These are phyloP conservation scores for Strigomonas culicis DNA, from an alignment of 208 protist genomes.

Conservation along the genomic window DNA sequence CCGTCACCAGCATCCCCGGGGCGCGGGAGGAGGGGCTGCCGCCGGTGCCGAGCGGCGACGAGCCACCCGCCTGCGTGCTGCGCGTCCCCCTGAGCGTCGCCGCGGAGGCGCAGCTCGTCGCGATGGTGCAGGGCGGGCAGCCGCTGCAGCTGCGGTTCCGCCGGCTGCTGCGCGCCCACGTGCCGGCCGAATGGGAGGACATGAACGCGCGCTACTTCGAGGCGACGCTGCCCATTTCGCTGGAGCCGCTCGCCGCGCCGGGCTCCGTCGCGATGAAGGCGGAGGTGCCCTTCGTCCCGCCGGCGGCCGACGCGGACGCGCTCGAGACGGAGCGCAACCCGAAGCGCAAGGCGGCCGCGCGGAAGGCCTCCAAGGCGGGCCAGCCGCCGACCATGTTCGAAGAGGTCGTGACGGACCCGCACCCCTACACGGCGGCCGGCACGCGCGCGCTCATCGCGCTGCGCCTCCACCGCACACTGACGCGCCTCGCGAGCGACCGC, in stretches of 20 bases:
- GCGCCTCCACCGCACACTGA: conserved; percentile 56
- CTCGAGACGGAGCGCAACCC: not conserved
- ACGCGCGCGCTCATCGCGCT: conserved; percentile 62
- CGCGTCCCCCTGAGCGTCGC: conserved; percentile 61
- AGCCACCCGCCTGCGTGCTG: conserved; percentile 61
- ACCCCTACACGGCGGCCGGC: conserved; percentile 64
- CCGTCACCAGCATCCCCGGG: not conserved
- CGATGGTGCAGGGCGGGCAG: conserved; percentile 31
- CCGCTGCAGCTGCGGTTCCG: conserved; percentile 56
- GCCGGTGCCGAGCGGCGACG: conserved; percentile 36
- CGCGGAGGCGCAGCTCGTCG: conserved; percentile 46
- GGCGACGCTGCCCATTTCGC: conserved; percentile 45
- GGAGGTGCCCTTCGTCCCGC: conserved; percentile 36
- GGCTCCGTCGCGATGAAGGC: conserved; percentile 43
- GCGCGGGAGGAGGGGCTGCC: conserved; percentile 19
- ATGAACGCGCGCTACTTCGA: conserved; percentile 65
- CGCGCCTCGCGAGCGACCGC: conserved; percentile 70
- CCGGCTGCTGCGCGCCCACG: conserved; percentile 54
- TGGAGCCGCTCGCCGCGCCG: conserved; percentile 51
- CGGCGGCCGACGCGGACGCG: not conserved
- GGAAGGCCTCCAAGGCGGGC: conserved; percentile 36
- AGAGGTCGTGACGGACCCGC: conserved; percentile 46
- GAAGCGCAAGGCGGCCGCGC: conserved; percentile 30
- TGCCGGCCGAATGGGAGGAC: conserved; percentile 85
- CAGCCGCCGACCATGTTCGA: conserved; percentile 59